Conservation (phyloP, 164 flowering plant genomes). For the Houttuynia cordata region DNA sequence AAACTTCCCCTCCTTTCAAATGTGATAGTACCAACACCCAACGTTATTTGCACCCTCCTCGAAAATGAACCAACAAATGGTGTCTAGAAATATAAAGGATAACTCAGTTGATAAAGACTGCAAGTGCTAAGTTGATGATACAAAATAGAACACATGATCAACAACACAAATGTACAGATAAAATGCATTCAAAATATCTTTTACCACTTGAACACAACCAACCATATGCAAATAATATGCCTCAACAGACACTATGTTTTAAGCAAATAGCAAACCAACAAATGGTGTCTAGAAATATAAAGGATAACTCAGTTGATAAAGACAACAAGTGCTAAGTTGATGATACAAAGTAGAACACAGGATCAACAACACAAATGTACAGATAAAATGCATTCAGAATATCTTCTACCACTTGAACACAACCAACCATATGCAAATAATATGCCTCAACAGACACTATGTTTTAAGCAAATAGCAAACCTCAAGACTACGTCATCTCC, state of each 20-base stretch:
- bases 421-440: no score
- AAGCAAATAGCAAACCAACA: constrained; percentile 18
- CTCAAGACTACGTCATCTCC: no score
- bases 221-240: no score
- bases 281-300: constrained; percentile 5
- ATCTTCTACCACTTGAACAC: no score
- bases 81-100: background rate
- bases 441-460: no score
- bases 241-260: no score
- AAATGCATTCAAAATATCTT: no score
- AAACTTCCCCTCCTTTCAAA: constrained; percentile 12
- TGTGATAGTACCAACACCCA: constrained; percentile 11
- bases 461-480: no score
- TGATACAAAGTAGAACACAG: background rate
- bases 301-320: background rate
- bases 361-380: background rate
- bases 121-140: background rate
- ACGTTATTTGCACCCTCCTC: constrained; percentile 15
- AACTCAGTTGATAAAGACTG: background rate
- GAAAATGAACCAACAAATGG: constrained; percentile 33
- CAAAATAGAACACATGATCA: background rate
- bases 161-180: background rate
- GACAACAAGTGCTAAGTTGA: background rate
- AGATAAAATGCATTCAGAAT: no score
- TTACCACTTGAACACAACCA: no score